phyloP scores from a whole-genome alignment of 2,329 filamentous ascomycete genomes.

The Penicillium sp. region DNA sequence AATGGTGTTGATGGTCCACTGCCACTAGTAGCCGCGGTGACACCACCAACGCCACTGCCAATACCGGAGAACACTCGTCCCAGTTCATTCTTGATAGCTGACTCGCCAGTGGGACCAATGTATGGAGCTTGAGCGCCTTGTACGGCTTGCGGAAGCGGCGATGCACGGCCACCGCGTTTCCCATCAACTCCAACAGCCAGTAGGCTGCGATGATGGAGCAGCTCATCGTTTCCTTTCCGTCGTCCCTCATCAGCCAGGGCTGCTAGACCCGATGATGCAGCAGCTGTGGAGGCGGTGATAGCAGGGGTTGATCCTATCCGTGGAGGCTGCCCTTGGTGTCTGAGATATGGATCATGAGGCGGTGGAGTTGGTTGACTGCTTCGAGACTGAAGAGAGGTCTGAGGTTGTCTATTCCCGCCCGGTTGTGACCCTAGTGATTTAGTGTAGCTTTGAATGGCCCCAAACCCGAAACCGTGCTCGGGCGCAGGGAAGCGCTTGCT shows the following conservation, averaged over 20 bases:
- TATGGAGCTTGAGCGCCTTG: conserved; percentile 84
- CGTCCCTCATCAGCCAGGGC: conserved; percentile 38
- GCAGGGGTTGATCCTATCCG: conserved; percentile 34
- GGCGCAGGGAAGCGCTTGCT: conserved; percentile 33
- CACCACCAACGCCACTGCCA: conserved; percentile 63
- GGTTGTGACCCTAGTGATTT: conserved; percentile 42
- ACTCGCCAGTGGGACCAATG: conserved; percentile 74
- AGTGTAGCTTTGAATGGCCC: conserved; percentile 42
- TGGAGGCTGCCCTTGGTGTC: conserved; percentile 31
- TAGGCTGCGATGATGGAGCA: conserved; percentile 63
- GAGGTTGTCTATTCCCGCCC: conserved; percentile 32
- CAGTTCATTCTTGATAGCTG: conserved; percentile 91
- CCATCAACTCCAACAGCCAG: conserved; percentile 71
- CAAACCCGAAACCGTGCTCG: conserved; percentile 39
- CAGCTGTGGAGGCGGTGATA: conserved; percentile 23
- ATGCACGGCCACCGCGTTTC: conserved; percentile 77
- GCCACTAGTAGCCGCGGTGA: conserved; percentile 48
- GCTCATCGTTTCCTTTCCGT: conserved; percentile 53
- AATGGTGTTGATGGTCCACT: conserved; percentile 56
- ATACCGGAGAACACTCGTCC: conserved; percentile 96
- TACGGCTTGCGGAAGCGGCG: conserved; percentile 87
- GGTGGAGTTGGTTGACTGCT: conserved; percentile 34
- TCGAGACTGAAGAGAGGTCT: conserved; percentile 33
- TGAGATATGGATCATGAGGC: conserved; percentile 34
- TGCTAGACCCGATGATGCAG: conserved; percentile 25